Base-by-base conservation (phyloP, 805 yeast species). In the Wickerhamomyces rabaulensis region DNA sequence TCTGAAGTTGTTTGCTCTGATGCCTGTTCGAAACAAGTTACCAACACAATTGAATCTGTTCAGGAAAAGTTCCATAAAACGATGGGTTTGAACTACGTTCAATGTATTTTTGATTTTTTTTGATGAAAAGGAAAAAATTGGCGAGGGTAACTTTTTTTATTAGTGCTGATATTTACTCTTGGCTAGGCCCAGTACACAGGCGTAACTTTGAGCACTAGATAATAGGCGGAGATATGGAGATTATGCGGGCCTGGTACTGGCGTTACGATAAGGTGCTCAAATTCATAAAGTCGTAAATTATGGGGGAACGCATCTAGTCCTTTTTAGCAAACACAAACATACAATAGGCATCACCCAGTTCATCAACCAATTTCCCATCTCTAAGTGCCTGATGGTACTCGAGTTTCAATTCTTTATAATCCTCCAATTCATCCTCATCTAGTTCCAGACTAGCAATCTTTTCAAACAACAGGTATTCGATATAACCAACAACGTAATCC, bases 271-370 rank as follows among this genome's bases (percentile, higher is more conserved):
- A n/a, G n/a, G n/a, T n/a, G n/a, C n/a, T n/a, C n/a, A n/a, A 29
- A 31, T 31, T 33, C 37, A 33, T 33, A 16, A 33, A 33, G 6
- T 16, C 17, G 37, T 33, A n/a, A n/a, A n/a, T n/a, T n/a, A n/a
- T n/a, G n/a, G n/a, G 37, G 27, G 10, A 25, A 8, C 12, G 13
- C 15, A 27, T 13, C 31, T 27, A 27, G 2, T 33, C 19, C 42
- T 58, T 58, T 19, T 50, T 47, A 2, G 55, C 56, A 25, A 55
- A 42, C 6, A 45, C 44, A 36, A 57, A 46, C 63, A 60, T 58
- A 21, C 46, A 52, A 46, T 58, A 60, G 2, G 46, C 15, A 41
- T 58, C 62, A 1, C 64, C 64, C 41, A 53, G 50, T 8, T 49
- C 56, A 19, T 52, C 54, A 7, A 53, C 12, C 3, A 56, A 31